A percentile compares a stretch with the other conserved stretches of the same genome.
These are phyloP conservation scores for Puccinia hordei DNA, from an alignment of 1,284 basidiomycete species.

Conservation along the genomic window DNA sequence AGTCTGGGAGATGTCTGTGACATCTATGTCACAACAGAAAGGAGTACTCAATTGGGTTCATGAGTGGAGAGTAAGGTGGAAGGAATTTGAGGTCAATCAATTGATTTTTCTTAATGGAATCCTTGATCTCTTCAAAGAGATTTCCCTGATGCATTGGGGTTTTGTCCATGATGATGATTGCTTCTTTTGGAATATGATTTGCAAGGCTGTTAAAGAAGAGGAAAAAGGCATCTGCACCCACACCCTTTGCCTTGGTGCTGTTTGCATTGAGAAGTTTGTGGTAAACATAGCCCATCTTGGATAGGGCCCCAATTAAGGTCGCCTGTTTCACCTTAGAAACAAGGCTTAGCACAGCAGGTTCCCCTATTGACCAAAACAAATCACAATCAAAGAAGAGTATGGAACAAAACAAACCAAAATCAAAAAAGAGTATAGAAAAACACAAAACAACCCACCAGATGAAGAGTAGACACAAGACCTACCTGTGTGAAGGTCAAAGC, in stretches of 20 bases:
- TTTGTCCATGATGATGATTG: conserved; percentile 27
- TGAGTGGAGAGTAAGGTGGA: conserved; percentile 20
- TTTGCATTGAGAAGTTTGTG: background rate
- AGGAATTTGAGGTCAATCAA: conserved; percentile 3
- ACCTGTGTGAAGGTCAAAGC: no score
- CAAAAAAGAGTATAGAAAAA: no score
- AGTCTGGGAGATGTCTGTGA: no score
- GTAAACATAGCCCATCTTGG: background rate
- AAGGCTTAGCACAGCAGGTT: conserved; percentile 17
- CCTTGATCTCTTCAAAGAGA: background rate
- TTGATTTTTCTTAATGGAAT: background rate
- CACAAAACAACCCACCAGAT: no score
- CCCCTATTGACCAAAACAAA: background rate
- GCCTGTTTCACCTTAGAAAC: conserved; percentile 23
- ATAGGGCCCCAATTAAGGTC: conserved; percentile 11
- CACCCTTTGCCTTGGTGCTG: background rate
- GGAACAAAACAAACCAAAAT: background rate
- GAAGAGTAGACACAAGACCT: no score
- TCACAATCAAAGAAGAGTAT: background rate
- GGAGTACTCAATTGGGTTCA: no score
- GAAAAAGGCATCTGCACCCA: conserved; percentile 10
- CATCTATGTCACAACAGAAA: no score
- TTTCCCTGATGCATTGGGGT: conserved; percentile 7
- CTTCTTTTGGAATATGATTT: background rate
- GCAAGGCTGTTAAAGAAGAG: conserved; percentile 17